Evolutionary conservation across 1,139 yeast species (phyloP).

Genomic region (Yamadazyma blattariae): DNA sequence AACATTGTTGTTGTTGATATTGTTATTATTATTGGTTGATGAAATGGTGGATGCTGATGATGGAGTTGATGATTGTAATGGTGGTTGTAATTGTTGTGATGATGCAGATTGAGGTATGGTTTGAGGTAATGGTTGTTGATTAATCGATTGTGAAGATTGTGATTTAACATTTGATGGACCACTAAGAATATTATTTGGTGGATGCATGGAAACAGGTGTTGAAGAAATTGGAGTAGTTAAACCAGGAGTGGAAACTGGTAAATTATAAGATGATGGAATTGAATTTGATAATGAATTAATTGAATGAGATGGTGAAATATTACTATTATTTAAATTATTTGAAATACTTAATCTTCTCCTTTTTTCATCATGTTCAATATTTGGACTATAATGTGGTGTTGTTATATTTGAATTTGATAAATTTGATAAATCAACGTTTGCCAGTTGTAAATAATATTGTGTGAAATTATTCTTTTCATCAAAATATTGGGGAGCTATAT

Average conservation of each 20-base stretch:
- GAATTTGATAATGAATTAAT: background rate
- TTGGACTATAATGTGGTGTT: constrained; percentile 16
- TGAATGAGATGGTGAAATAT: background rate
- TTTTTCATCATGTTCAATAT: constrained; percentile 1
- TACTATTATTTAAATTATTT: no score
- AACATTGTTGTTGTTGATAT: background rate
- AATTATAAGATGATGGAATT: background rate
- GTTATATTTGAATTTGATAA: constrained; percentile 11
- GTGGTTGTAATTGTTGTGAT: no score
- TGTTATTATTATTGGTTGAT: no score
- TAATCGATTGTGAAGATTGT: no score
- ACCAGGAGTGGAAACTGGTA: no score
- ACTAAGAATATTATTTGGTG: background rate
- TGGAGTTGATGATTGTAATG: no score
- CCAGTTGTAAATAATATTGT: constrained; percentile 6
- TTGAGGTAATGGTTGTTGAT: no score
- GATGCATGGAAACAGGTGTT: background rate
- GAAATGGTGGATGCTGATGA: no score
- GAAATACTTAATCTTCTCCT: background rate
- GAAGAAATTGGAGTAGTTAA: no score
- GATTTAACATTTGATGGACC: background rate
- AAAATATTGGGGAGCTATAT: background rate
- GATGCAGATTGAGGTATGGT: no score
- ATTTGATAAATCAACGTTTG: constrained; percentile 11
- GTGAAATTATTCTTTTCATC: constrained; percentile 1